Conservation (phyloP, 495 filamentous ascomycete genomes). For the Hypoxylon fuscum region DNA sequence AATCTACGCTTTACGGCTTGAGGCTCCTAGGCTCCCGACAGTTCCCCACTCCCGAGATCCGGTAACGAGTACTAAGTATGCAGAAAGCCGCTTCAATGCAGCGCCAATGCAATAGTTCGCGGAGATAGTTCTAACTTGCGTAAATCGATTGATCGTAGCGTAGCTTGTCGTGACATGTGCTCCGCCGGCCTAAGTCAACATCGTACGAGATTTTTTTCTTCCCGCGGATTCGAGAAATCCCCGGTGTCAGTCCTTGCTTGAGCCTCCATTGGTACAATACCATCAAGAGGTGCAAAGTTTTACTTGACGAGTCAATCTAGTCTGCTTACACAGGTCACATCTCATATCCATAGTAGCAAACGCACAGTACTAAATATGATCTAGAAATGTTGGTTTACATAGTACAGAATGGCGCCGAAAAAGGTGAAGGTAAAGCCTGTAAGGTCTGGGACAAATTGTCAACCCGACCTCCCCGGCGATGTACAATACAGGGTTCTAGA, state of each 20-base stretch:
- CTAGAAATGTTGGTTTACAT: no score
- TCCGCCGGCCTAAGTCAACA: conserved; percentile 14
- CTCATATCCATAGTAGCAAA: no score
- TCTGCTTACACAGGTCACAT: no score
- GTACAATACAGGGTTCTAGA: conserved; percentile 11
- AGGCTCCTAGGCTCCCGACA: conserved; percentile 26
- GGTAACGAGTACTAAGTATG: background rate
- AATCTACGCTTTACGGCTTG: conserved; percentile 19
- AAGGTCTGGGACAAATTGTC: no score
- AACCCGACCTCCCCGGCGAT: no score
- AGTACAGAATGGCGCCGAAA: no score
- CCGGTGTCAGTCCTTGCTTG: conserved; percentile 12
- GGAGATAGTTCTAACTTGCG: conserved; percentile 11
- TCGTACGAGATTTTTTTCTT: conserved; percentile 21
- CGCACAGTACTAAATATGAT: background rate
- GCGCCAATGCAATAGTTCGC: conserved; percentile 23
- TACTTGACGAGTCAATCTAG: conserved; percentile 16
- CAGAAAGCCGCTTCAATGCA: conserved; percentile 3
- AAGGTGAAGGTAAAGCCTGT: no score
- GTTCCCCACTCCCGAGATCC: conserved; percentile 24
- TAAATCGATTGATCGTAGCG: conserved; percentile 6
- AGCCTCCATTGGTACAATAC: background rate
- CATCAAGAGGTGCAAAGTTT: background rate
- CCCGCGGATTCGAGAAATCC: background rate
- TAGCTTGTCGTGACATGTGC: conserved; percentile 28